Percentiles rank a stretch among this genome's conserved stretches.
Conservation (phyloP, 441 rosid species). For the Codiaeum variegatum region DNA sequence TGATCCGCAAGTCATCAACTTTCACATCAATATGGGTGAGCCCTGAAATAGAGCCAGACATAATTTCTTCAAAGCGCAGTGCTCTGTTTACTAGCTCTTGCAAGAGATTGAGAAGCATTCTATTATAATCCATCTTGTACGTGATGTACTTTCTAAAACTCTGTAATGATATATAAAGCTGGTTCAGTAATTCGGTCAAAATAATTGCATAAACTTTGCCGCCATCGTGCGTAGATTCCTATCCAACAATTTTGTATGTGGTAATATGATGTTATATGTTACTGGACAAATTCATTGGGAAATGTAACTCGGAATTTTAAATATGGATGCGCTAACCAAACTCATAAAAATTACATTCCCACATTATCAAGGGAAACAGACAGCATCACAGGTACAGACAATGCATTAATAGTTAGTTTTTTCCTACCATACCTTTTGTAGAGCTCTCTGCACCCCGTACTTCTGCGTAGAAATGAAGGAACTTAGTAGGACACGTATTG, state of each 20-base stretch:
- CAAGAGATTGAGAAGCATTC: conserved; percentile 72
- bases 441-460: conserved; percentile 89
- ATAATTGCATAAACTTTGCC: not conserved
- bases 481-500: conserved; percentile 77
- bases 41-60: conserved; percentile 66
- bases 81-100: conserved; percentile 79
- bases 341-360: not conserved
- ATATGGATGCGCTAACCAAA: not conserved
- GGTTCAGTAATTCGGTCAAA: not conserved
- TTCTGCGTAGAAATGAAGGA: conserved; percentile 96
- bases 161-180: conserved; percentile 35
- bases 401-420: not conserved
- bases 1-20: conserved; percentile 63
- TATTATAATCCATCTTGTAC: conserved; percentile 80
- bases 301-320: not conserved
- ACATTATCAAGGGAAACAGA: not conserved
- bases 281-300: not conserved
- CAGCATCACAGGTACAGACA: not conserved
- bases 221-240: not conserved
- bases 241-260: not conserved
- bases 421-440: conserved; percentile 58
- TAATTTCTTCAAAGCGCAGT: conserved; percentile 77
- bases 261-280: no score
- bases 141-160: conserved; percentile 88
- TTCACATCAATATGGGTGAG: conserved; percentile 57